Evolutionary conservation across 441 rosid species (phyloP).

Genomic region (Mallotus repandus): DNA sequence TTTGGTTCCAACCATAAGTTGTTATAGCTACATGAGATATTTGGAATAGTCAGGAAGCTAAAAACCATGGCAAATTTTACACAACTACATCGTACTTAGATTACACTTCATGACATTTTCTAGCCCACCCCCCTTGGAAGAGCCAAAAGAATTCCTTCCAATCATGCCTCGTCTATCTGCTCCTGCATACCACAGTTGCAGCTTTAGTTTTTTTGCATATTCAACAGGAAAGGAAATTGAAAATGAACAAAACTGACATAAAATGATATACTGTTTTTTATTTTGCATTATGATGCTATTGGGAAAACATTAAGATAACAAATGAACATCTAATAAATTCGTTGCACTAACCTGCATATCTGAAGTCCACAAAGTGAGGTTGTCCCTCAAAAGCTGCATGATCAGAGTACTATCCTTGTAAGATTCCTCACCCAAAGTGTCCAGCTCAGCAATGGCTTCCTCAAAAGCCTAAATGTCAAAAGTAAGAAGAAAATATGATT

Average conservation of each 20-base stretch:
- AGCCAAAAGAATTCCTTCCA: constrained; percentile 20
- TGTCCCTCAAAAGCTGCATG: constrained; percentile 84
- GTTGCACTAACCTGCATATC: constrained; percentile 63
- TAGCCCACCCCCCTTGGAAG: constrained; percentile 30
- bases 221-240: background rate
- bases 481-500: constrained; percentile 14
- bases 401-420: constrained; percentile 94
- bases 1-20: background rate
- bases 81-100: constrained; percentile 11
- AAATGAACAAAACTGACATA: background rate
- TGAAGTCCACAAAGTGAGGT: constrained; percentile 91
- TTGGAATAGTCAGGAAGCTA: background rate
- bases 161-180: constrained; percentile 41
- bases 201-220: constrained; percentile 9
- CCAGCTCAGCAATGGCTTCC: constrained; percentile 88
- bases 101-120: constrained; percentile 27
- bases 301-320: background rate
- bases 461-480: constrained; percentile 58
- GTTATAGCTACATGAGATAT: background rate
- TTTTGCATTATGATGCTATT: background rate
- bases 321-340: background rate
- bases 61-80: constrained; percentile 1
- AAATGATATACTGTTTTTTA: too few species aligned
- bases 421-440: constrained; percentile 84
- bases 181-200: constrained; percentile 27